Base-by-base conservation (phyloP, 2,329 filamentous ascomycete genomes). In the Stemphylium lycopersici region DNA sequence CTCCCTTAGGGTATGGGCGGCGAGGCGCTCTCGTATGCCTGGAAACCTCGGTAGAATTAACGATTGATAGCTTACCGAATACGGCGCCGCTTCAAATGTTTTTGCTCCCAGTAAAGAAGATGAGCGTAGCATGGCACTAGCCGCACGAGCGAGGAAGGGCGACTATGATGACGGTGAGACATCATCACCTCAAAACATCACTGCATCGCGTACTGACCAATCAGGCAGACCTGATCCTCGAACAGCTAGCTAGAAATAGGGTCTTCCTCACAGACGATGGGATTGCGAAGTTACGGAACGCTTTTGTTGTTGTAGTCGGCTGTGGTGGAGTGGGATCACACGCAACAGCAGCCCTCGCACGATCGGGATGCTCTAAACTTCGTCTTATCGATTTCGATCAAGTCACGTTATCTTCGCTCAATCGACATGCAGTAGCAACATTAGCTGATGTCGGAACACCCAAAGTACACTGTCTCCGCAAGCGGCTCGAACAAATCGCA, bases 301-400 rank as follows among this genome's bases (percentile, higher is more conserved):
- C 93, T 1, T 96, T 96, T 68, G 85, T 99, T 41, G 83, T 98
- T 34, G 85, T 99, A 1, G 92, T 99, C 10, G 95, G 95, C 3
- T 93, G 92, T 63, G 95, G 95, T 59, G 95, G 95, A 37, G 95
- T 99, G 4, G 95, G 95, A 40, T 97, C 92, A 6, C 96, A 99
- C 79, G 93, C 91, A 58, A 85, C 89, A 4, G 88, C 93, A 1
- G 88, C 95, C 3, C 85, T 99, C 26, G 89, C 91, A 4, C 88
- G 95, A 26, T 96, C 93, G 0, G 95, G 95, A 29, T 91, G 96
- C 38, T 88, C 89, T n/a, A 88, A 87, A 66, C 83, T 99, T 49
- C 88, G 95, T 1, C 84, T 99, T 33, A 87, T 99, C 63, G 95
- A 99, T 76, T 99, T 99, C 73, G 95, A 99, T 74, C 95, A 99